Percentiles rank a stretch among this genome's conserved stretches.
These are phyloP conservation scores for Marchantia polymorpha DNA, from an alignment of 225 moss, liverwort and hornwort species.

Conservation along the genomic window DNA sequence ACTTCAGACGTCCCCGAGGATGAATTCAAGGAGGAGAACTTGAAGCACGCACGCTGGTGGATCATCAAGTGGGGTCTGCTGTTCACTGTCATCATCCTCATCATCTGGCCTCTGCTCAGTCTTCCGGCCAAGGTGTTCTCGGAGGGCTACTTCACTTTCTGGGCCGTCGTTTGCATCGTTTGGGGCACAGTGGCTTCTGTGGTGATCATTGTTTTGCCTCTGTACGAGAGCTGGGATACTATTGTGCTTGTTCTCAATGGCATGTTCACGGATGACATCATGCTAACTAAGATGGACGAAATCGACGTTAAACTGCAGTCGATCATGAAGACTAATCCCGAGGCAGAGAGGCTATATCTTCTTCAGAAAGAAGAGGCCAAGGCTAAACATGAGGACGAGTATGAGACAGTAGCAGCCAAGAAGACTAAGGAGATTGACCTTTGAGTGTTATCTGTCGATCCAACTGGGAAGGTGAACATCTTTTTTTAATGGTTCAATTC, in stretches of 20 bases:
- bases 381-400: not conserved
- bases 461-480: constrained; percentile 13
- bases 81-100: constrained; percentile 66
- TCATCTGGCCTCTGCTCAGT: constrained; percentile 72
- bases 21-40: constrained; percentile 62
- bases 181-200: constrained; percentile 68
- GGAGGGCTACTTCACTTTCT: constrained; percentile 78
- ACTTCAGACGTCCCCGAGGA: constrained; percentile 55
- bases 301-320: constrained; percentile 41
- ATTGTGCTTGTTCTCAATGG: constrained; percentile 56
- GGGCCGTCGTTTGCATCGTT: constrained; percentile 73
- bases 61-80: constrained; percentile 80
- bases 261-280: constrained; percentile 63
- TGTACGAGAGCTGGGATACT: constrained; percentile 68
- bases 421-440: constrained; percentile 5
- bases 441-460: constrained; percentile 10
- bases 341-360: constrained; percentile 56
- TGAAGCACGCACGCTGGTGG: constrained; percentile 69
- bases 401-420: not conserved
- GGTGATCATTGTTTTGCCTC: constrained; percentile 65
- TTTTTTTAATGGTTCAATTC: not conserved
- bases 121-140: constrained; percentile 81
- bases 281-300: constrained; percentile 46
- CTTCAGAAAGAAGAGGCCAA: constrained; percentile 42
- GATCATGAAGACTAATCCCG: constrained; percentile 53